Percentiles rank a stretch among this genome's conserved stretches.
These are phyloP conservation scores for Lasiosphaeria hispida DNA, from an alignment of 495 filamentous ascomycete genomes.

Conservation along the genomic window DNA sequence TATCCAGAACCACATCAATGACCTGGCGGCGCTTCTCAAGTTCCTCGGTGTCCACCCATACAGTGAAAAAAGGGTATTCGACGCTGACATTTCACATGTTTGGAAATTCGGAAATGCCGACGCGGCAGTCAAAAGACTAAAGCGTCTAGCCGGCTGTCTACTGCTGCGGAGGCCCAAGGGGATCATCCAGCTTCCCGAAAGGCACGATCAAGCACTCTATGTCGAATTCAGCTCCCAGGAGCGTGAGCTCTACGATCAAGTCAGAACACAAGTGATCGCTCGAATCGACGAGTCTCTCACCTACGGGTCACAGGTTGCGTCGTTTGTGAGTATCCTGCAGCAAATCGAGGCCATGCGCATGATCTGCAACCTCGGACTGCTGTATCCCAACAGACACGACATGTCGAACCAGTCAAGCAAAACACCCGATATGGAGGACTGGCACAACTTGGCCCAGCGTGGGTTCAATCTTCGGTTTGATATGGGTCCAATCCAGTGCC, in stretches of 20 bases:
- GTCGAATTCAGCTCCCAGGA: conserved; percentile 34
- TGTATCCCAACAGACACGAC: conserved; percentile 25
- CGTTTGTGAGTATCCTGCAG: conserved; percentile 39
- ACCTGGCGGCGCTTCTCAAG: conserved; percentile 37
- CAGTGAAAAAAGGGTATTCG: conserved; percentile 32
- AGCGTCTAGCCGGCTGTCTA: conserved; percentile 33
- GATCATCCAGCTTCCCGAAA: conserved; percentile 30
- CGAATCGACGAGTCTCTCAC: conserved; percentile 25
- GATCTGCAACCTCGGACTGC: conserved; percentile 41
- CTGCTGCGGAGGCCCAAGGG: conserved; percentile 37
- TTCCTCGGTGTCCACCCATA: conserved; percentile 43
- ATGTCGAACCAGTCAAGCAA: not conserved
- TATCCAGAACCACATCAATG: conserved; percentile 42
- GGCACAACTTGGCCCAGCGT: conserved; percentile 23
- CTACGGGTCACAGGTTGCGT: not conserved
- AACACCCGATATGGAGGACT: conserved; percentile 3
- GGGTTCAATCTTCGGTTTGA: conserved; percentile 26
- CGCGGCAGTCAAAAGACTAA: conserved; percentile 35
- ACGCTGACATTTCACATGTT: conserved; percentile 27
- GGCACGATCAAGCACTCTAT: conserved; percentile 22
- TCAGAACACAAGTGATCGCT: conserved; percentile 20
- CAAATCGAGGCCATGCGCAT: conserved; percentile 42
- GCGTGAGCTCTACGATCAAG: conserved; percentile 27
- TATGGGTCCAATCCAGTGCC: conserved; percentile 13
- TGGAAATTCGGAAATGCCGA: conserved; percentile 38